Conservation (phyloP, 2,329 filamentous ascomycete genomes). For the Stemphylium lycopersici region DNA sequence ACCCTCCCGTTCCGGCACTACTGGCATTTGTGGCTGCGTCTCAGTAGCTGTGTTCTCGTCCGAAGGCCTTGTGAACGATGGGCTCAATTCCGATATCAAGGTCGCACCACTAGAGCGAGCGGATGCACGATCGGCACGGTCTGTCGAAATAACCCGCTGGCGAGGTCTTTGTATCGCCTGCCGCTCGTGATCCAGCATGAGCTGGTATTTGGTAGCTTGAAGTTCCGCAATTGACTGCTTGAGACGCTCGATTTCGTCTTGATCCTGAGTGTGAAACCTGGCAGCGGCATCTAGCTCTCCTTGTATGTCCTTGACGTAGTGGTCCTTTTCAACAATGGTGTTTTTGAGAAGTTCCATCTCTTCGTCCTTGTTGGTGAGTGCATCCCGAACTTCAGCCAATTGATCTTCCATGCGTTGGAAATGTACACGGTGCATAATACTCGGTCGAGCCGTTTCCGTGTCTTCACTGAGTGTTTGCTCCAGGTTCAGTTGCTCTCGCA, state of each 20-base stretch:
- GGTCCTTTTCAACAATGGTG: slow-evolving; percentile 23
- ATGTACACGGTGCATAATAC: slow-evolving; percentile 41
- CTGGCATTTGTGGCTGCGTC: slow-evolving; percentile 9
- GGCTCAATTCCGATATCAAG: slow-evolving; percentile 34
- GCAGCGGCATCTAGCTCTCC: slow-evolving; percentile 26
- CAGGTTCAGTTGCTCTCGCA: slow-evolving; percentile 33
- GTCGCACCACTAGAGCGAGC: slow-evolving; percentile 43
- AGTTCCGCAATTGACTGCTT: slow-evolving; percentile 32
- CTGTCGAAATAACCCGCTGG: slow-evolving; percentile 26
- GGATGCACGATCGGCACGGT: slow-evolving; percentile 26
- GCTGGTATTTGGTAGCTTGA: slow-evolving; percentile 36
- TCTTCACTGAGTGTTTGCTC: slow-evolving; percentile 39
- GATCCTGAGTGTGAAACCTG: slow-evolving; percentile 23
- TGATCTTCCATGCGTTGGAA: slow-evolving; percentile 44
- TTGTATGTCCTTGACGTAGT: slow-evolving; percentile 25
- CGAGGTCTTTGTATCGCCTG: slow-evolving; percentile 32
- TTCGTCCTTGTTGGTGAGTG: slow-evolving; percentile 26
- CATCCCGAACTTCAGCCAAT: slow-evolving; percentile 32
- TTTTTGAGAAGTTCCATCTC: slow-evolving; percentile 29
- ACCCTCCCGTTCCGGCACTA: slow-evolving; percentile 7
- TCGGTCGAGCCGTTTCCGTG: slow-evolving; percentile 39
- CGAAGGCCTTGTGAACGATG: slow-evolving; percentile 18
- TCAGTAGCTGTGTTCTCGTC: slow-evolving; percentile 21
- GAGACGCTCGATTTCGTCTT: slow-evolving; percentile 37
- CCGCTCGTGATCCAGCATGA: slow-evolving; percentile 43